Conservation (phyloP, 1,284 basidiomycete species). For the Melampsora abietis-canadensis region DNA sequence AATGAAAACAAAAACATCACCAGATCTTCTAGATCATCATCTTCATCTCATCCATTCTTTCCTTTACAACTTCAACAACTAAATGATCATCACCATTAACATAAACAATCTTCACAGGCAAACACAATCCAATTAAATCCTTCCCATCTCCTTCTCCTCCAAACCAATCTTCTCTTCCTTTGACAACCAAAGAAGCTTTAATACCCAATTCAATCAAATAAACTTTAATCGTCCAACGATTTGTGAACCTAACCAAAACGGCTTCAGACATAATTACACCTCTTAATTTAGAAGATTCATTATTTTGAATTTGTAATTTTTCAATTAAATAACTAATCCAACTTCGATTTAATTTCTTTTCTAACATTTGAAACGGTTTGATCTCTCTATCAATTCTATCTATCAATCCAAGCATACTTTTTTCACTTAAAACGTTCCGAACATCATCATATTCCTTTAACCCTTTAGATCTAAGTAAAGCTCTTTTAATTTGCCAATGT, state of each 20-base stretch:
- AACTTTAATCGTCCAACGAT: slow-evolving; percentile 37
- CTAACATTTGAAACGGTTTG: slow-evolving; percentile 23
- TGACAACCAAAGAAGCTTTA: slow-evolving; percentile 32
- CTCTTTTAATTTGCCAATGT: slow-evolving; percentile 92
- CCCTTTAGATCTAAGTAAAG: slow-evolving; percentile 55
- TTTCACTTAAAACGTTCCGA: not conserved
- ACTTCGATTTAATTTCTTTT: slow-evolving; percentile 24
- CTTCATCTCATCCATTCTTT: slow-evolving; percentile 1
- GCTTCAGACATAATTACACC: slow-evolving; percentile 28
- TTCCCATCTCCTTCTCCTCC: not conserved
- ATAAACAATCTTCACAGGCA: slow-evolving; percentile 27
- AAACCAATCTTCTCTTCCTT: slow-evolving; percentile 24
- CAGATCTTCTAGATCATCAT: not conserved
- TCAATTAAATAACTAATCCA: slow-evolving; percentile 29
- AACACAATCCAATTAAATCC: slow-evolving; percentile 28
- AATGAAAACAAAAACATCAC: no score
- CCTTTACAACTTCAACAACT: slow-evolving; percentile 18
- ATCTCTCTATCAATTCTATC: slow-evolving; percentile 22
- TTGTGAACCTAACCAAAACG: slow-evolving; percentile 27
- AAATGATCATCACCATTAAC: slow-evolving; percentile 41
- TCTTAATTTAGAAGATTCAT: slow-evolving; percentile 3
- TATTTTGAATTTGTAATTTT: not conserved
- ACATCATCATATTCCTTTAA: slow-evolving; percentile 9
- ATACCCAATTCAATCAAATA: slow-evolving; percentile 36
- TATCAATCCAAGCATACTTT: slow-evolving; percentile 26